These are phyloP conservation scores for Ascochyta pisi DNA, from an alignment of 2,329 filamentous ascomycete species.

Conservation along the genomic window DNA sequence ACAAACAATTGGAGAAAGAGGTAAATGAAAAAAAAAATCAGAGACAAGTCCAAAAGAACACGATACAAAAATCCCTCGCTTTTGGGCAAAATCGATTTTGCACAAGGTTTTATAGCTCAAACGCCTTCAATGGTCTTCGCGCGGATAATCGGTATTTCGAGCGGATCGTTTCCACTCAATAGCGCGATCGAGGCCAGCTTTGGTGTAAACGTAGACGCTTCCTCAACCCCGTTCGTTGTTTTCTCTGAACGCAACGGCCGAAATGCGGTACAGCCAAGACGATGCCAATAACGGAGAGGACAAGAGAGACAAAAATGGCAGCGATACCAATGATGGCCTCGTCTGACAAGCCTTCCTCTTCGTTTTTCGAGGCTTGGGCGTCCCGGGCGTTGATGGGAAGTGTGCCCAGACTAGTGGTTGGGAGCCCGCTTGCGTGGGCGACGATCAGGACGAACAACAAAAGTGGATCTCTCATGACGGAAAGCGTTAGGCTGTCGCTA, in stretches of 20 bases:
- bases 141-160: too few species aligned
- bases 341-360: background rate
- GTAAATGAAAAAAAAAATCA: too few species aligned
- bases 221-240: background rate
- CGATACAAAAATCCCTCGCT: too few species aligned
- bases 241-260: background rate
- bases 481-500: too few species aligned
- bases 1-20: too few species aligned
- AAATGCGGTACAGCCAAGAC: background rate
- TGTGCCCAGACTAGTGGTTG: background rate
- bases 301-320: background rate
- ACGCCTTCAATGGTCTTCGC: too few species aligned
- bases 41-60: too few species aligned
- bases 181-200: too few species aligned
- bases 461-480: too few species aligned
- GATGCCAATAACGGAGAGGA: background rate
- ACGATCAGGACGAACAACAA: background rate
- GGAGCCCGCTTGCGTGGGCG: background rate
- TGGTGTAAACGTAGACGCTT: background rate
- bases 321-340: constrained; percentile 1
- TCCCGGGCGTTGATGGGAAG: background rate
- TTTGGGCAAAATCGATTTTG: too few species aligned
- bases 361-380: background rate
- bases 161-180: too few species aligned
- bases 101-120: too few species aligned